Percentiles rank a stretch among this genome's conserved stretches.
These are phyloP conservation scores for Colletotrichum musicola DNA, from an alignment of 2,329 filamentous ascomycete species.

Conservation along the genomic window DNA sequence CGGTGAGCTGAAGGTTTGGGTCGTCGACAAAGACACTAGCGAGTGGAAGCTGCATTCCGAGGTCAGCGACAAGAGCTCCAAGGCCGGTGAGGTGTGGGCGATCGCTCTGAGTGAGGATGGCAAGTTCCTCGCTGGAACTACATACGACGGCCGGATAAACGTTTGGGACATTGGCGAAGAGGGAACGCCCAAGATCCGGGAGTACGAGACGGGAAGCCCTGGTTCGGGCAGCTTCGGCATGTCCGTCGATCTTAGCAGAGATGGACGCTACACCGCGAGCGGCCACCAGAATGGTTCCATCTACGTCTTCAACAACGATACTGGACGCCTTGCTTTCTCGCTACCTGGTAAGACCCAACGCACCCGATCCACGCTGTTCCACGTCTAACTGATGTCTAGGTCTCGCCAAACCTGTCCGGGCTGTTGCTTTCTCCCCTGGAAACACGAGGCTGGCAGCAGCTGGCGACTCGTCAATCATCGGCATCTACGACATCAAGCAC, in stretches of 20 bases:
- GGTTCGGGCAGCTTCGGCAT: slow-evolving; percentile 89
- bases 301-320: slow-evolving; percentile 96
- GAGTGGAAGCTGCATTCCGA: slow-evolving; percentile 65
- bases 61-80: slow-evolving; percentile 59
- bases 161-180: slow-evolving; percentile 80
- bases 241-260: slow-evolving; percentile 82
- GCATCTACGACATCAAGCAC: slow-evolving; percentile 90
- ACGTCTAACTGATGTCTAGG: slow-evolving; percentile 60
- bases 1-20: slow-evolving; percentile 90
- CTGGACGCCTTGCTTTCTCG: slow-evolving; percentile 86
- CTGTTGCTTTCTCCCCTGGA: slow-evolving; percentile 88
- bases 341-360: slow-evolving; percentile 73
- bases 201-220: slow-evolving; percentile 82
- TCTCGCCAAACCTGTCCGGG: slow-evolving; percentile 86
- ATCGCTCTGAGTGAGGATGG: slow-evolving; percentile 88
- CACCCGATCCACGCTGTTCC: not conserved
- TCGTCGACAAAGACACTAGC: slow-evolving; percentile 66
- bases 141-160: slow-evolving; percentile 87
- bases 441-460: slow-evolving; percentile 88
- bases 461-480: slow-evolving; percentile 89
- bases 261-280: slow-evolving; percentile 89
- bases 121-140: slow-evolving; percentile 86
- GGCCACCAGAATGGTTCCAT: slow-evolving; percentile 93
- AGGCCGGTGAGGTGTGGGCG: slow-evolving; percentile 85
- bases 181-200: slow-evolving; percentile 74